These are phyloP conservation scores for Stylosanthes scabra DNA, from an alignment of 331 rosid species.

Conservation along the genomic window DNA sequence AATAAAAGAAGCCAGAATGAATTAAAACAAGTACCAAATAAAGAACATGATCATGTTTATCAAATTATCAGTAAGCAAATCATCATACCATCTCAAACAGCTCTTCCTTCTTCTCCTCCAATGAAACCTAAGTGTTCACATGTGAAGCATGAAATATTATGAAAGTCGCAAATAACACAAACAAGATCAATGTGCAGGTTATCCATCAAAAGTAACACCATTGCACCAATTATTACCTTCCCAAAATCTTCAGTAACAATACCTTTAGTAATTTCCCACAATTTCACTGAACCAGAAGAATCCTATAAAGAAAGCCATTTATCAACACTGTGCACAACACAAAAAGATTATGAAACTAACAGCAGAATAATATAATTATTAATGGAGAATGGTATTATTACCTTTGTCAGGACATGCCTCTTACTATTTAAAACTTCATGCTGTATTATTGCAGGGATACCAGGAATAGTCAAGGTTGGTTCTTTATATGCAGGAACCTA, in stretches of 20 bases:
- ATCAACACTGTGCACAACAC: constrained; percentile 32
- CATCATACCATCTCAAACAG: constrained; percentile 83
- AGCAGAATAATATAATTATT: constrained; percentile 6
- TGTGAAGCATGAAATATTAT: constrained; percentile 26
- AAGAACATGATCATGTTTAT: background rate
- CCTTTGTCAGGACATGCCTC: constrained; percentile 90
- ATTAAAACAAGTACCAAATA: constrained; percentile 1
- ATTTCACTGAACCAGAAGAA: constrained; percentile 75
- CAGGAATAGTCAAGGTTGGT: constrained; percentile 67
- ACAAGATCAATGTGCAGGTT: background rate
- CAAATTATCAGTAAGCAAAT: background rate
- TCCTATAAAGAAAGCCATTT: constrained; percentile 51
- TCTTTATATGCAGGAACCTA: constrained; percentile 85
- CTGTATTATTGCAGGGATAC: constrained; percentile 78
- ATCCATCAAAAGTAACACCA: constrained; percentile 15
- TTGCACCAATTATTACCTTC: constrained; percentile 56
- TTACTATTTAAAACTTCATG: constrained; percentile 85
- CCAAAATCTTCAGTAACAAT: constrained; percentile 78
- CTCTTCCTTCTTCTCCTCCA: constrained; percentile 78
- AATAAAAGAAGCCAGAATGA: background rate
- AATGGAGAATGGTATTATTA: constrained; percentile 40
- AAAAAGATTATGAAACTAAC: constrained; percentile 18
- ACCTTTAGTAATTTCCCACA: constrained; percentile 91
- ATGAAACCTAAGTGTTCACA: constrained; percentile 61
- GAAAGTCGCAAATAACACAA: constrained; percentile 5